These are phyloP conservation scores for Zasmidium citrigriseum DNA, from an alignment of 2,329 filamentous ascomycete genomes.

Conservation along the genomic window DNA sequence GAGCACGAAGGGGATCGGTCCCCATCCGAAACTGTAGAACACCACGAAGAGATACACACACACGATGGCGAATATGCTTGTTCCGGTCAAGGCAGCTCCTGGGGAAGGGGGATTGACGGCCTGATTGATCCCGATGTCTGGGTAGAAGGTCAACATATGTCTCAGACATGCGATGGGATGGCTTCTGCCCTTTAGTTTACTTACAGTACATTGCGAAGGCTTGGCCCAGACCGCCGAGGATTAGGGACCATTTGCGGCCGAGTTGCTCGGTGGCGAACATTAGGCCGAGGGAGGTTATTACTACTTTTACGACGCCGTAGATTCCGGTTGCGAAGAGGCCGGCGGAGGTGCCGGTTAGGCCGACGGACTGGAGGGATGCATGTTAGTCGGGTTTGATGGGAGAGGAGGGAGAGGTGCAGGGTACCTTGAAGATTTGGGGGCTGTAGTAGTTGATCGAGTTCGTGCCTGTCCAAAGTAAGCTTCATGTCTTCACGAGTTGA, in stretches of 20 bases:
- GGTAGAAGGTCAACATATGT: too few relatives aligned
- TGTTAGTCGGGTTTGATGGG: too few relatives aligned
- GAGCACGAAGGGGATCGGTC: conserved; percentile 48
- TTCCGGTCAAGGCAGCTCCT: conserved; percentile 46
- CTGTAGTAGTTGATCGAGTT: conserved; percentile 45
- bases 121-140: conserved; percentile 38
- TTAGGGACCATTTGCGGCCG: conserved; percentile 47
- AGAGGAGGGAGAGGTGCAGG: too few relatives aligned
- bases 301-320: conserved; percentile 51
- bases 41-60: conserved; percentile 54
- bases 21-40: conserved; percentile 50
- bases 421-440: conserved; percentile 48
- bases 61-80: conserved; percentile 55
- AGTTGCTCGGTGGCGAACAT: conserved; percentile 49
- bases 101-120: conserved; percentile 52
- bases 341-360: conserved; percentile 40
- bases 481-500: too few relatives aligned
- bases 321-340: conserved; percentile 49
- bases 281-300: conserved; percentile 45
- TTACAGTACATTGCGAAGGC: conserved; percentile 48
- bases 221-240: conserved; percentile 45
- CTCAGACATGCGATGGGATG: too few relatives aligned
- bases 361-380: conserved; percentile 38
- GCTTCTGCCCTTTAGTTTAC: too few relatives aligned
- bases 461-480: conserved; percentile 38